These are phyloP conservation scores for Saccharomycopsis fermentans DNA, from an alignment of 805 yeast genomes.

Conservation along the genomic window DNA sequence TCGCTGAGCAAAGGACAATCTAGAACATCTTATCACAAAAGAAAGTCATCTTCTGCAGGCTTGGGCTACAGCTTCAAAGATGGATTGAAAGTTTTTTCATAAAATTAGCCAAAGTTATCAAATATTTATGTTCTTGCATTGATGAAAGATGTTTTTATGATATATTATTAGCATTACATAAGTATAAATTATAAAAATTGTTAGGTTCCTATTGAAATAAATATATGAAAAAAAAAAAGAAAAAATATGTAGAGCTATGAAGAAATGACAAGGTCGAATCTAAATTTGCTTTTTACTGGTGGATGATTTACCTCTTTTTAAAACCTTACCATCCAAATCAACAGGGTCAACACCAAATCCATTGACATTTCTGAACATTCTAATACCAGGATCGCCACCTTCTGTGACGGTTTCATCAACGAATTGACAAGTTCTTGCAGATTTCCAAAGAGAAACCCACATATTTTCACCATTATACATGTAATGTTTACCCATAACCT, in stretches of 20 bases:
- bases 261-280: not conserved
- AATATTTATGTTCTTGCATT: no score
- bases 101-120: no score
- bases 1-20: not conserved
- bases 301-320: not conserved
- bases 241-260: not conserved
- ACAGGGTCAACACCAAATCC: slow-evolving; percentile 35
- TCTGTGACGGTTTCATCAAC: slow-evolving; percentile 33
- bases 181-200: no score
- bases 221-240: no score
- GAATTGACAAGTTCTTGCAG: slow-evolving; percentile 57
- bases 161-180: no score
- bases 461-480: slow-evolving; percentile 57
- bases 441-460: slow-evolving; percentile 57
- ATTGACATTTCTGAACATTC: slow-evolving; percentile 69
- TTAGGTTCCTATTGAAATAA: no score
- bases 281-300: not conserved
- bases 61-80: no score
- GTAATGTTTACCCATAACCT: slow-evolving; percentile 81
- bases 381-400: slow-evolving; percentile 50
- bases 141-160: no score
- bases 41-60: no score
- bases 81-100: no score
- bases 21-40: no score
- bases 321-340: slow-evolving; percentile 16